Base-by-base conservation (phyloP, 441 rosid species). In the Syzygium malaccense region DNA sequence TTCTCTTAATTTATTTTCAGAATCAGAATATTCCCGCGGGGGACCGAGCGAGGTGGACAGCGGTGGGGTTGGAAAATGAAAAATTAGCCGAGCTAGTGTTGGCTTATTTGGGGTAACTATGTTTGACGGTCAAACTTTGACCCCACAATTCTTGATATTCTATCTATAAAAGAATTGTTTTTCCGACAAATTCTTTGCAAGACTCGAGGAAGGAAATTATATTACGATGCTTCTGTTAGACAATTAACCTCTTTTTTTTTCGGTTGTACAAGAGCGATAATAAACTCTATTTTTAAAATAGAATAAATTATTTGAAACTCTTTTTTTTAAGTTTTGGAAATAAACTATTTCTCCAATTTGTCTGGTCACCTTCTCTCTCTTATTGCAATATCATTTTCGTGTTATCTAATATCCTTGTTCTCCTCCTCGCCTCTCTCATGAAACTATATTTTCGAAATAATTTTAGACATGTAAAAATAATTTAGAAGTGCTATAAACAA, bases 361-460 rank as follows among this genome's bases (percentile, higher is more conserved):
- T 37, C 41, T 37, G 41, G 41, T 37, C 41, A 37, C 41, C 41
- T 37, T 37, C 41, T 37, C 41, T 37, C 41, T 57, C 25, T 12
- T 28, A 25, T 57, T 57, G n/a, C 25, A 57, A 57, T 57, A 57
- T 23, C 13, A 25, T 25, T 57, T 28, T 23, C 10, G 60, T 25
- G 60, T 57, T 57, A 25, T 25, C 62, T 57, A 0, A 14, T 25
- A 4, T 57, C 62, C 62, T 0, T 25, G n/a, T 57, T 23, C 62
- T 57, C 25, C 62, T 57, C 60, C 60, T 57, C 25, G 62, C 25
- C 62, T 57, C 62, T 57, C 14, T 25, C 62, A 25, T 57, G 62
- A 25, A 57, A 57, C 41, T 37, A 57, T n/a, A 57, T 57, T 57
- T n/a, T 10, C n/a, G 62, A 57, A 57, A 25, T 57, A 25, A 57